Conservation (phyloP, 805 yeast species). For the Spencermartinsiella europaea region DNA sequence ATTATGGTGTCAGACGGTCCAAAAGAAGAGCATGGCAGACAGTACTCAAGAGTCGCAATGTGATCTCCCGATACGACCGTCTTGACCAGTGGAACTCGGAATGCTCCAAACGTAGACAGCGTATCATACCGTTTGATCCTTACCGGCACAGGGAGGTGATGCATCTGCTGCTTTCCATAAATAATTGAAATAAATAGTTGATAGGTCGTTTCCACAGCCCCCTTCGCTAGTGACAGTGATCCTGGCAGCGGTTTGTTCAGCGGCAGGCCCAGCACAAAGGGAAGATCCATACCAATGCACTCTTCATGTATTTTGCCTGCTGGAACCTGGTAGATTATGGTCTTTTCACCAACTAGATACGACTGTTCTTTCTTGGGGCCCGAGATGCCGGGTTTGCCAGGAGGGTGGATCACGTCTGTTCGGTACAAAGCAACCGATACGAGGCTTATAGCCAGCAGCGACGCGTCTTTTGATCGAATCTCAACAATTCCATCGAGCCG, state of each 20-base stretch:
- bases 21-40: constrained; percentile 32
- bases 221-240: constrained; percentile 29
- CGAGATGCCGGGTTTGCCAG: constrained; percentile 29
- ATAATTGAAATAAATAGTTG: constrained; percentile 31
- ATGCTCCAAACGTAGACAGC: constrained; percentile 35
- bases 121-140: constrained; percentile 35
- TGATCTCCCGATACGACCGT: constrained; percentile 31
- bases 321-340: constrained; percentile 23
- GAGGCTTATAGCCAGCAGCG: constrained; percentile 24
- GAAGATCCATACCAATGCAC: constrained; percentile 34
- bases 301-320: constrained; percentile 19
- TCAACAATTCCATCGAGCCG: constrained; percentile 37
- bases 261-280: constrained; percentile 35
- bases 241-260: constrained; percentile 32
- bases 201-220: constrained; percentile 30
- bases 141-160: constrained; percentile 31
- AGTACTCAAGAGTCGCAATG: constrained; percentile 30
- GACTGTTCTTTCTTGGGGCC: constrained; percentile 33
- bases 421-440: constrained; percentile 35
- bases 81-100: constrained; percentile 27
- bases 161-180: constrained; percentile 20
- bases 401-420: constrained; percentile 34
- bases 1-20: constrained; percentile 36
- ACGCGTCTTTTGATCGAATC: constrained; percentile 29
- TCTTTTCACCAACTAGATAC: constrained; percentile 32